phyloP scores from a whole-genome alignment of 1,284 basidiomycete genomes.

The Marasmius fiardii region DNA sequence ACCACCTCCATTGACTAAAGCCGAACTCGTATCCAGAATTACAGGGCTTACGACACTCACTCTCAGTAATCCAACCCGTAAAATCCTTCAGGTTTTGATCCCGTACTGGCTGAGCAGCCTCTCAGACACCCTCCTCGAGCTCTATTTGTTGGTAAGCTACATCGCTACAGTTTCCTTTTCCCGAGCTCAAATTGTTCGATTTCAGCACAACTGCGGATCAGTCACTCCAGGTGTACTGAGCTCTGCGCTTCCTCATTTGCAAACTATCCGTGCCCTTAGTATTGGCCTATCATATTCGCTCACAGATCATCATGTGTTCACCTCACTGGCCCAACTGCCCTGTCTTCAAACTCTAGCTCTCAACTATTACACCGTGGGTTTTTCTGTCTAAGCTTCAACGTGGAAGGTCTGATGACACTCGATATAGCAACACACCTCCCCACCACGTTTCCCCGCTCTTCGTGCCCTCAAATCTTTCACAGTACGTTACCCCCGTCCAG shows the following conservation, averaged over 20 bases:
- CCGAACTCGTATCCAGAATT: neutral
- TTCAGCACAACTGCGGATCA: conserved; percentile 11
- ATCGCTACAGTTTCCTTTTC: neutral
- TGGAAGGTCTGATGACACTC: too few relatives aligned
- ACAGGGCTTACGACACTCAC: conserved; percentile 7
- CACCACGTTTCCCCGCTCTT: conserved; percentile 27
- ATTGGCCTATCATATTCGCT: conserved; percentile 14
- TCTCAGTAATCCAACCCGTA: conserved; percentile 6
- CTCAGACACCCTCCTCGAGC: conserved; percentile 4
- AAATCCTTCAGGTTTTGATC: conserved; percentile 7
- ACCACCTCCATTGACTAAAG: neutral
- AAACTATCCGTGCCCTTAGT: conserved; percentile 3
- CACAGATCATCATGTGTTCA: conserved; percentile 10
- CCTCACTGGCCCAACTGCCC: conserved; percentile 4
- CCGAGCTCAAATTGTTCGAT: neutral
- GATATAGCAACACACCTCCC: conserved; percentile 41
- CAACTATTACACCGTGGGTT: conserved; percentile 4
- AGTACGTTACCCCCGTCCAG: conserved; percentile 26
- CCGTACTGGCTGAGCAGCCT: conserved; percentile 9
- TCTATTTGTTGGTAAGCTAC: conserved; percentile 10
- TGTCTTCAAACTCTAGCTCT: conserved; percentile 2
- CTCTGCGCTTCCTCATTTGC: conserved; percentile 6
- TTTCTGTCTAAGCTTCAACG: neutral
- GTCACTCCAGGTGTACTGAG: conserved; percentile 13
- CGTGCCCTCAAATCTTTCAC: conserved; percentile 35